Conservation (phyloP, 305 asterid species). For the Rubia peregrina region DNA sequence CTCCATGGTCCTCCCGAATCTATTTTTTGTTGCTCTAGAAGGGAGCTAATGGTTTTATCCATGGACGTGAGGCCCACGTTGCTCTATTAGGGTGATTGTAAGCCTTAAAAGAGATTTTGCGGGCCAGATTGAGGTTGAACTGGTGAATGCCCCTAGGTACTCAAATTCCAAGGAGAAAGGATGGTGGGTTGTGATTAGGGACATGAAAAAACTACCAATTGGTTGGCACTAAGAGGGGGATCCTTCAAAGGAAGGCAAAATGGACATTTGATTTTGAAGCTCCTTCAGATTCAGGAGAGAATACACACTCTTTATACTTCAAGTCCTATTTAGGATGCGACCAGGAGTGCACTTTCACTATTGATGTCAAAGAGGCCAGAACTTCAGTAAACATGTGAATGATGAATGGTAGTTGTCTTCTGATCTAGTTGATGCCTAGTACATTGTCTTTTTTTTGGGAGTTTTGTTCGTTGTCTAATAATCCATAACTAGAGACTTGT, state of each 20-base stretch:
- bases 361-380: conserved; percentile 12
- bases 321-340: conserved; percentile 91
- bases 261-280: conserved; percentile 25
- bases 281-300: conserved; percentile 66
- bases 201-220: conserved; percentile 67
- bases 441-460: too few relatives aligned
- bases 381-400: too few relatives aligned
- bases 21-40: too few relatives aligned
- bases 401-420: too few relatives aligned
- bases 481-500: too few relatives aligned
- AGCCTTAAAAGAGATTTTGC: conserved; percentile 62
- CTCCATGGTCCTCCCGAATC: too few relatives aligned
- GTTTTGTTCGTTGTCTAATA: too few relatives aligned
- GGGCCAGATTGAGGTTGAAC: conserved; percentile 28
- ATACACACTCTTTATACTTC: conserved; percentile 56
- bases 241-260: conserved; percentile 62
- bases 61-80: too few relatives aligned
- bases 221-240: conserved; percentile 75
- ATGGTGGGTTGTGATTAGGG: conserved; percentile 97
- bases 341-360: conserved; percentile 61
- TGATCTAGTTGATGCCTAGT: too few relatives aligned
- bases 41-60: too few relatives aligned
- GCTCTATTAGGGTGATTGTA: conserved; percentile 47
- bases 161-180: conserved; percentile 87
- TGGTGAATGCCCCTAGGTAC: conserved; percentile 73